Percentiles rank a stretch among this genome's conserved stretches.
Conservation (phyloP, 1,284 basidiomycete species). For the Irpex rosettiformis region DNA sequence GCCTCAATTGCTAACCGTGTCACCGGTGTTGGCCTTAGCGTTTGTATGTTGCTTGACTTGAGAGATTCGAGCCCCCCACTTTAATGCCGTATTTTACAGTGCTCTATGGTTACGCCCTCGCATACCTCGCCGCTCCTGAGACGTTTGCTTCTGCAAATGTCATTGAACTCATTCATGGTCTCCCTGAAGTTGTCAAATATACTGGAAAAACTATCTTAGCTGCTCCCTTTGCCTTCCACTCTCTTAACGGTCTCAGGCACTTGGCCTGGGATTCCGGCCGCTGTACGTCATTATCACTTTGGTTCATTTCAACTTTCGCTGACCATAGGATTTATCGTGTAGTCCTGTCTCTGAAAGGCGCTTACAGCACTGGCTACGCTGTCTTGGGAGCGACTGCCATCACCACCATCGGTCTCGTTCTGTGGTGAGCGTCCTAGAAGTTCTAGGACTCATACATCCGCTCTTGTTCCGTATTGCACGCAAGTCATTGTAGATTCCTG, state of each 20-base stretch:
- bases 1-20: conserved; percentile 84
- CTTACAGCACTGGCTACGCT: conserved; percentile 78
- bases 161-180: conserved; percentile 63
- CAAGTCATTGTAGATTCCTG: not conserved
- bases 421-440: conserved; percentile 23
- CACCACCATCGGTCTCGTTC: conserved; percentile 54
- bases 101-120: conserved; percentile 86
- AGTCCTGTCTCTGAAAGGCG: conserved; percentile 82
- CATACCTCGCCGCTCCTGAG: conserved; percentile 82
- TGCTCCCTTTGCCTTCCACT: conserved; percentile 87
- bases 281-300: conserved; percentile 55
- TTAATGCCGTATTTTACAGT: conserved; percentile 39
- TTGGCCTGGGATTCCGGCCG: conserved; percentile 88
- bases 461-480: not conserved
- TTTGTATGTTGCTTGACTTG: conserved; percentile 44
- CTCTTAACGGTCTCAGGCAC: conserved; percentile 89
- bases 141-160: conserved; percentile 79
- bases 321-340: conserved; percentile 15
- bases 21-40: conserved; percentile 79
- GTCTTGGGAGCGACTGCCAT: conserved; percentile 81
- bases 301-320: conserved; percentile 5
- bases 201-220: conserved; percentile 76
- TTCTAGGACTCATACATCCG: not conserved
- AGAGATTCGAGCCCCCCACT: not conserved
- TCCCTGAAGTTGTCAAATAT: conserved; percentile 76